phyloP scores from a whole-genome alignment of 179 eudicot species.

The Patellifolia procumbens region DNA sequence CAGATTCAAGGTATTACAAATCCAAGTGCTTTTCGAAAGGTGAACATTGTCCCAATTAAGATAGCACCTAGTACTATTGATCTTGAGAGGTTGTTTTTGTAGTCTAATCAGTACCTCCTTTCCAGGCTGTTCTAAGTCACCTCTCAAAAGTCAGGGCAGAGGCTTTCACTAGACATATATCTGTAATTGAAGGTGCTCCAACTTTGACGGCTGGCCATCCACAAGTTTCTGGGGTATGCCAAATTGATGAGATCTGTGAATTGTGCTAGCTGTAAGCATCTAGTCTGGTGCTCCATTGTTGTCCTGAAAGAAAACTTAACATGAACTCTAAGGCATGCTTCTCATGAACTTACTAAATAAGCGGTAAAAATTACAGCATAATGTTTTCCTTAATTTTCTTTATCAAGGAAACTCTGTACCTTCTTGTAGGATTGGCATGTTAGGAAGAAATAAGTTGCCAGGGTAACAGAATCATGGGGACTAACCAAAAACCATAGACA shows the following conservation, averaged over 20 bases:
- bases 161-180: slow-evolving; percentile 52
- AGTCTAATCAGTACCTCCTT: slow-evolving; percentile 24
- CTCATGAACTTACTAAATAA: neutral
- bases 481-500: neutral
- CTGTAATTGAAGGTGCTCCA: slow-evolving; percentile 49
- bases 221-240: slow-evolving; percentile 54
- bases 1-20: slow-evolving; percentile 75
- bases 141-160: slow-evolving; percentile 64
- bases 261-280: neutral
- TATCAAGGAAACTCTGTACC: neutral
- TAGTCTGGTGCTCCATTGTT: neutral
- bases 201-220: slow-evolving; percentile 39
- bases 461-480: neutral
- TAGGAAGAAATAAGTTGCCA: neutral
- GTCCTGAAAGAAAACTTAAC: neutral
- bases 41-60: slow-evolving; percentile 28
- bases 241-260: slow-evolving; percentile 9
- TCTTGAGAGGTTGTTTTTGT: neutral
- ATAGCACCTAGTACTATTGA: slow-evolving; percentile 3
- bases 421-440: neutral
- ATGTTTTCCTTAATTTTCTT: no score
- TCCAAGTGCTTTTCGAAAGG: slow-evolving; percentile 80
- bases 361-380: neutral
- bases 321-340: slow-evolving; percentile 8
- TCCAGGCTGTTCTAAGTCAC: slow-evolving; percentile 67